Base-by-base conservation (phyloP, 179 eudicot genomes). In the Patellifolia procumbens region DNA sequence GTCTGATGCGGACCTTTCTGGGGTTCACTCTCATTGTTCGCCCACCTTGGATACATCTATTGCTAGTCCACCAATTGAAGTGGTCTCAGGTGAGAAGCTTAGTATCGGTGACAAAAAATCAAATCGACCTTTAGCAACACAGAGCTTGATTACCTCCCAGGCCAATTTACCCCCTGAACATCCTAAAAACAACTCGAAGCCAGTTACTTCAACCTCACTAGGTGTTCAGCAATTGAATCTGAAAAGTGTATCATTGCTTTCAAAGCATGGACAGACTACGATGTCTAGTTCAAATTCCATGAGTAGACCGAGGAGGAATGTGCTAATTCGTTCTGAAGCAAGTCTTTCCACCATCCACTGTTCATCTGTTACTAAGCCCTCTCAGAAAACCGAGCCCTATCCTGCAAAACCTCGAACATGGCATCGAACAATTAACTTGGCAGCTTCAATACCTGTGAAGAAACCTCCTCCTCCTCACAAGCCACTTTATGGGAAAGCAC, bases 391-490 rank as follows among this genome's bases (percentile, higher is more conserved):
- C 20, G 70, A 79, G 55, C 79, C 74, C 77, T 82, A 77, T 55
- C 81, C 65, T 55, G 71, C 84, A 79, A 88, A 87, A 66, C 83
- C 96, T 70, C 83, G 94, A 65, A 90, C 97, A 19, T 94, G 98
- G 98, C 88, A 74, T 77, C 92, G 98, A 68, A 83, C 87, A 56
- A 83, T 74, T 78, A 85, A 68, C 51, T 35, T 69, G 61, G 63
- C 89, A 39, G 74, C 78, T 64, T 70, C 88, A 63, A 75, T 66
- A 49, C 67, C 76, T 26, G 82, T 64, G 71, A 85, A 81, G 69
- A 84, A 81, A 67, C 77, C 83, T 64, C 84, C 87, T 77, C 84
- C 86, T 76, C 79, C 49, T 19, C 86, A 79, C 79, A 81, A 62
- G 76, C 80, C 81, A 45, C 80, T 78, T 35, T 51, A 79, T 59